These are phyloP conservation scores for Microbotryum lychnidis-dioicae DNA, from an alignment of 1,284 basidiomycete species.

Conservation along the genomic window DNA sequence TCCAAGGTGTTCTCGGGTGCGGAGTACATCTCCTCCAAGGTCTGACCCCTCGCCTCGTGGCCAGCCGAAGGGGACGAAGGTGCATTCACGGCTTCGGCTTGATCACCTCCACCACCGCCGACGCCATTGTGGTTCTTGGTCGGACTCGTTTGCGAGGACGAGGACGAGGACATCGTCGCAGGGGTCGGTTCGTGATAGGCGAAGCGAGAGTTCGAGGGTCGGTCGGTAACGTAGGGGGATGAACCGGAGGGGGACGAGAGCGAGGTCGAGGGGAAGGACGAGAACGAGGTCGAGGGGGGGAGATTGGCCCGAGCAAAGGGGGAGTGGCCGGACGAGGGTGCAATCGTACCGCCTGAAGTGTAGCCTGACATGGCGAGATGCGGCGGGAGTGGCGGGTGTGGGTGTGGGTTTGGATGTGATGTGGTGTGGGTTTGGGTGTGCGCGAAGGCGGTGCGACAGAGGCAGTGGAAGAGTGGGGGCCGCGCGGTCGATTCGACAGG, in stretches of 20 bases:
- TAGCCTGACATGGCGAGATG: too few species aligned
- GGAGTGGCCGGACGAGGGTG: slow-evolving; percentile 25
- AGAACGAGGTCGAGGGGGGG: slow-evolving; percentile 12
- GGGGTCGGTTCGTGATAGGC: not conserved
- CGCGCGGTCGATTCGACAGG: too few species aligned
- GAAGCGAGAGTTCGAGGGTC: not conserved
- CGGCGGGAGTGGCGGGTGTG: too few species aligned
- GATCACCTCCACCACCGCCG: not conserved
- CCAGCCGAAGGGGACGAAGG: slow-evolving; percentile 5
- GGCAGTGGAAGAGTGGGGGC: too few species aligned
- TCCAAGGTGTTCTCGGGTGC: slow-evolving; percentile 84
- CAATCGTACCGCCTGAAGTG: slow-evolving; percentile 9
- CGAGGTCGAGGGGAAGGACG: slow-evolving; percentile 15
- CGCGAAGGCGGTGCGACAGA: too few species aligned
- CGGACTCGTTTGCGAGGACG: not conserved
- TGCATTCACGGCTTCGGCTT: not conserved
- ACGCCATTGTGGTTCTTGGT: not conserved
- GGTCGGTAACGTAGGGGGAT: slow-evolving; percentile 30
- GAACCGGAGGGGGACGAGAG: slow-evolving; percentile 3
- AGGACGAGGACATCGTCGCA: not conserved
- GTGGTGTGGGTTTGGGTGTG: too few species aligned
- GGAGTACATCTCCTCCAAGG: slow-evolving; percentile 31
- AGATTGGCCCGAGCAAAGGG: slow-evolving; percentile 24
- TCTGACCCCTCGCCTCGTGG: slow-evolving; percentile 17
- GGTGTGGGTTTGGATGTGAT: too few species aligned